A percentile compares a stretch with the other conserved stretches of the same genome.
Evolutionary conservation across 768 basidiomycete genomes (phyloP).

Genomic region (Tylopilus sp.): DNA sequence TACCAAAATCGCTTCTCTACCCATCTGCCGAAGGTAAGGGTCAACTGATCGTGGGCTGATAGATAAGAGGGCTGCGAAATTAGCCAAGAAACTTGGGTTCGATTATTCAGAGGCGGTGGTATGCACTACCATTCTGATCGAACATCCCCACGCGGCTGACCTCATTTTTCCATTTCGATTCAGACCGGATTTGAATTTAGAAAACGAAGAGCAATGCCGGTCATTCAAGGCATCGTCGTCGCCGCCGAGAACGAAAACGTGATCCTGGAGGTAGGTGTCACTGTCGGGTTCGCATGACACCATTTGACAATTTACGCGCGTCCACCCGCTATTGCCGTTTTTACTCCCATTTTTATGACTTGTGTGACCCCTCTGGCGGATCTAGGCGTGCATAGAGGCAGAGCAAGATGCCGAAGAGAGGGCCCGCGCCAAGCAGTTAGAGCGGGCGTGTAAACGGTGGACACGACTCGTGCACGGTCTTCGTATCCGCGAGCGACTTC

Average conservation of each 20-base stretch:
- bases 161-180: constrained; percentile 8
- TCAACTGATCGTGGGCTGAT: constrained; percentile 5
- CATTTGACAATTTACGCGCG: neutral
- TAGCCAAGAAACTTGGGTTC: constrained; percentile 82
- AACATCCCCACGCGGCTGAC: neutral
- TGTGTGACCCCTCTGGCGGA: constrained; percentile 9
- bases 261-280: constrained; percentile 65
- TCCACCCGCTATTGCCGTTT: neutral
- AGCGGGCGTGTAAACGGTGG: constrained; percentile 86
- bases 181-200: constrained; percentile 97
- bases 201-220: constrained; percentile 83
- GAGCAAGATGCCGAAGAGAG: constrained; percentile 77
- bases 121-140: constrained; percentile 34
- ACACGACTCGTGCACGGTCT: constrained; percentile 83
- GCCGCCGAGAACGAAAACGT: constrained; percentile 74
- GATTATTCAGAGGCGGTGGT: constrained; percentile 96
- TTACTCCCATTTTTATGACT: constrained; percentile 1
- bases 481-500: constrained; percentile 78
- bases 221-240: constrained; percentile 82
- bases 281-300: constrained; percentile 3
- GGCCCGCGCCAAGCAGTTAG: constrained; percentile 69
- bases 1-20: constrained; percentile 8
- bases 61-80: constrained; percentile 87
- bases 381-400: constrained; percentile 81
- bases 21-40: constrained; percentile 10